Evolutionary conservation across 257 asterid genomes (phyloP), one percentile per base, ranked within the genome.

Genomic region (Plantago elongata): DNA sequence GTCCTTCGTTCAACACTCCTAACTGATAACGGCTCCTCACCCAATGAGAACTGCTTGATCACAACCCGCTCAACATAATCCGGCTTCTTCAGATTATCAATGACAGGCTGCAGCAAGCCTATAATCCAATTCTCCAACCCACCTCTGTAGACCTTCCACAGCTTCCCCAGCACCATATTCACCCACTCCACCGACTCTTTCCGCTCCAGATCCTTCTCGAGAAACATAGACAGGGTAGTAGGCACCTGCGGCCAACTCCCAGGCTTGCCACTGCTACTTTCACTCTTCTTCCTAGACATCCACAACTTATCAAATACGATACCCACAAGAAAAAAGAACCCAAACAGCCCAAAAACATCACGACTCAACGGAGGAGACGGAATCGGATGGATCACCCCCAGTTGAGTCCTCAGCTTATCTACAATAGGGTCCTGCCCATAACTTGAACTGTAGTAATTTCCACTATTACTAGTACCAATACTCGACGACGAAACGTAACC

Each of bases 101-200:
- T 88, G 52, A 88, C 96, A 54, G 96, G 96, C 74, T 88, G 96
- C 66, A 88, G 78, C 79, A 74, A 76, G 47, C 94, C 96, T 65
- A 83, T 81, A n/a, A 88, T 51, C 94, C 96, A 88, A 73, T 83
- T 83, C 84, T 88, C 96, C 63, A 88, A 67, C 22, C 83, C 88
- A 57, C 74, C 77, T 65, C 83, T 81, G 37, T 88, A 88, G 2
- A 88, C 96, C 72, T 88, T 88, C 96, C 96, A 88, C 69, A 88
- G 73, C 81, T 88, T 88, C 67, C 89, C 89, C 76, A 88, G 69
- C 78, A 88, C 96, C 96, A 88, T 88, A 57, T 88, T 88, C 43
- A 88, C 96, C 96, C 96, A 88, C 73, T 88, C 96, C 29, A 88
- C 96, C 3, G 94, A 85, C 56, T 88, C 96, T 57, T 88, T 88